Conservation (phyloP, 169 alveolate genomes). For the Plasmodium coatneyi region DNA sequence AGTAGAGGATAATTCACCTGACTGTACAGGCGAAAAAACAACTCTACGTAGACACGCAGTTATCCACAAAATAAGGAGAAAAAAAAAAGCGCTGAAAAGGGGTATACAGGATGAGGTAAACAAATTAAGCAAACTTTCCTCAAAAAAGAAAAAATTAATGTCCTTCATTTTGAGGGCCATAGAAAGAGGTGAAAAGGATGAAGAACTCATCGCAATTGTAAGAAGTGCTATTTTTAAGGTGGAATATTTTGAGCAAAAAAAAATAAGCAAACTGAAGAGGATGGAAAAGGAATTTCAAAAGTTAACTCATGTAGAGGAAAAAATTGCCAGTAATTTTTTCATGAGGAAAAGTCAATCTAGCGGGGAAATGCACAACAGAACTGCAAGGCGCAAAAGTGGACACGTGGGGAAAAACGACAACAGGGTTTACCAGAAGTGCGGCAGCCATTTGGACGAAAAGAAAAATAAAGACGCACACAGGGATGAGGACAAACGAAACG, state of each 20-base stretch:
- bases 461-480: neutral
- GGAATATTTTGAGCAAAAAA: constrained; percentile 22
- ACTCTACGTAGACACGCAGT: neutral
- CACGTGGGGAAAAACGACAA: neutral
- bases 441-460: neutral
- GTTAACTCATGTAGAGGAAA: neutral
- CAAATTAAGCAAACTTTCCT: neutral
- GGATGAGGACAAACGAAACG: neutral
- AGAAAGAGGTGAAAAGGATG: neutral
- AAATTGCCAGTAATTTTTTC: neutral
- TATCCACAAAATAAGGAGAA: neutral
- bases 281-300: constrained; percentile 1
- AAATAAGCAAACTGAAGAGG: constrained; percentile 7
- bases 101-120: neutral
- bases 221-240: neutral
- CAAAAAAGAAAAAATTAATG: constrained; percentile 4
- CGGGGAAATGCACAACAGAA: neutral
- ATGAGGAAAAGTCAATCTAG: neutral
- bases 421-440: neutral
- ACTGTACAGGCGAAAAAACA: neutral
- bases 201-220: neutral
- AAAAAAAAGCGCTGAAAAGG: neutral
- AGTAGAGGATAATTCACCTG: neutral
- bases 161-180: neutral
- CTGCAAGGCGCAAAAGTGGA: neutral